Evolutionary conservation across 2,329 filamentous ascomycete species (phyloP), one percentile per base, ranked within the genome.

Genomic region (Dactylellina leptospora): DNA sequence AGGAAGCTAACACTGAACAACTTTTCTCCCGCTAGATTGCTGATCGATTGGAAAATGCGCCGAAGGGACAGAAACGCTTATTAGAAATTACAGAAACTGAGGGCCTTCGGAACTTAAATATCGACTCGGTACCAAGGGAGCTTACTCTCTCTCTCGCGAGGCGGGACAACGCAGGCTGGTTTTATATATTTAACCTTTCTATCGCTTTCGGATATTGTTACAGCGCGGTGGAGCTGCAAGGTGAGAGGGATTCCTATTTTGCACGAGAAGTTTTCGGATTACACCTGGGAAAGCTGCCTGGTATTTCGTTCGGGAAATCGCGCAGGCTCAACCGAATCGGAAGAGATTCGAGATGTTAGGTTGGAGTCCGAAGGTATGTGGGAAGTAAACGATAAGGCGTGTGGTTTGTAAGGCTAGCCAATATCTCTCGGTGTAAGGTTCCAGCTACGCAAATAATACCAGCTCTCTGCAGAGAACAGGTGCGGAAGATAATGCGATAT

Each of bases 301-400:
- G n/a, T n/a, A n/a, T n/a, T n/a, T n/a, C n/a, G n/a, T n/a, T n/a
- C 45, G 58, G 42, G 68, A 72, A 72, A 72, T 72, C 68, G 59
- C 68, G 59, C 68, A 72, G 50, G 44, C 22, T 60, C 68, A 53
- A 64, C 68, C 59, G 59, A 55, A 63, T 64, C 51, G 68, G 59
- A 59, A 63, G 59, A 64, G 59, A 25, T 44, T 72, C 59, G 45
- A 72, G 53, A 45, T 53, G 38, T 30, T 71, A 56, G 58, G 56
- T 56, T 50, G 18, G 48, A 69, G 20, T 45, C 63, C 63, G 63
- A 69, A 68, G 28, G 30, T 18, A 30, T 28, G 44, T 47, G 38
- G 36, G 40, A 48, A 40, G 30, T 38, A 48, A 18, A 20, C 47
- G 48, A 60, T 55, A 53, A 40, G 63, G n/a, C n/a, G n/a, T 22